These are phyloP conservation scores for Solanum hybrid DNA, from an alignment of 305 asterid genomes.

Conservation along the genomic window DNA sequence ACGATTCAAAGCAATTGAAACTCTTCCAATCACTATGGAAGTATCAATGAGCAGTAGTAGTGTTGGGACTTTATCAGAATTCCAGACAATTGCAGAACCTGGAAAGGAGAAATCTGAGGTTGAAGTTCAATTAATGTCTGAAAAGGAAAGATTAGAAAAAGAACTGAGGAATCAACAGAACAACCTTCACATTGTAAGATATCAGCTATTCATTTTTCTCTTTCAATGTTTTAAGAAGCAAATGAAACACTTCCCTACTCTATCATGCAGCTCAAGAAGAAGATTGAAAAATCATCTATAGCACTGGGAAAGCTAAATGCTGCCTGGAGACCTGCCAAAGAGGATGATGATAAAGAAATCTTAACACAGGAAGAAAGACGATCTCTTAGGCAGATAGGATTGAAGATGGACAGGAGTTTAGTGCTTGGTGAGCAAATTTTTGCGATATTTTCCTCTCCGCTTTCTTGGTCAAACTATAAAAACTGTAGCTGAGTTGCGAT, in stretches of 20 bases:
- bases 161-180: slow-evolving; percentile 60
- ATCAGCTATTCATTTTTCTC: slow-evolving; percentile 9
- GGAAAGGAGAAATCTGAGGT: slow-evolving; percentile 26
- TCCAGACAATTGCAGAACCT: slow-evolving; percentile 37
- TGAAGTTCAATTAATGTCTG: slow-evolving; percentile 54
- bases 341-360: slow-evolving; percentile 58
- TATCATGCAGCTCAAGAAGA: slow-evolving; percentile 66
- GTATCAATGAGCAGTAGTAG: slow-evolving; percentile 22
- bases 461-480: neutral
- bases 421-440: slow-evolving; percentile 58
- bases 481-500: neutral
- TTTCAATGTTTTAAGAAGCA: slow-evolving; percentile 9
- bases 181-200: slow-evolving; percentile 46
- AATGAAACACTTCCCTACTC: slow-evolving; percentile 12
- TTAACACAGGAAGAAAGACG: slow-evolving; percentile 74
- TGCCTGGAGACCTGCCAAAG: slow-evolving; percentile 36
- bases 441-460: neutral
- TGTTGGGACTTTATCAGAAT: slow-evolving; percentile 75
- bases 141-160: slow-evolving; percentile 52
- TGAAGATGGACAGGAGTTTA: slow-evolving; percentile 55
- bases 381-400: slow-evolving; percentile 59
- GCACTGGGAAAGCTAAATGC: slow-evolving; percentile 42
- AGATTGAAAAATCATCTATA: slow-evolving; percentile 55
- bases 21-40: slow-evolving; percentile 28
- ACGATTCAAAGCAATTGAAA: slow-evolving; percentile 60